These are phyloP conservation scores for Scytalidium sp. DNA, from an alignment of 2,329 filamentous ascomycete species.

Conservation along the genomic window DNA sequence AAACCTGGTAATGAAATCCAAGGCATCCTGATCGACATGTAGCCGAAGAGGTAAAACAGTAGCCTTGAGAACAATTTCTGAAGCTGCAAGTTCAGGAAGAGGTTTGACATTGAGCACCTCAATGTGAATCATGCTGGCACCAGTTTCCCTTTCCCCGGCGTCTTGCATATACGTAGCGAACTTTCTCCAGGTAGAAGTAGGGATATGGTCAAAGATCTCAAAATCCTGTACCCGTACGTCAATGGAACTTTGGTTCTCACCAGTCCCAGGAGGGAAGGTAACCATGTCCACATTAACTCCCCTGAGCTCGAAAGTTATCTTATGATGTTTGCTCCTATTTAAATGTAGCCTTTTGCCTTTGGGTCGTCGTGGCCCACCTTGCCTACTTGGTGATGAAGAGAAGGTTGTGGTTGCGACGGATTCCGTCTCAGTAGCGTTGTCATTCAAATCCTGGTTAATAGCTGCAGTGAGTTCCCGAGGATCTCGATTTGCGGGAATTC, in stretches of 20 bases:
- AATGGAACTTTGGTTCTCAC: constrained; percentile 83
- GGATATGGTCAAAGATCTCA: constrained; percentile 90
- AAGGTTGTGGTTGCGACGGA: constrained; percentile 77
- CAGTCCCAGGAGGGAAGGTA: constrained; percentile 70
- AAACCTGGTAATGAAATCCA: constrained; percentile 96
- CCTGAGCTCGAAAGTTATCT: constrained; percentile 90
- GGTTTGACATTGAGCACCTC: constrained; percentile 88
- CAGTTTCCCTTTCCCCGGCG: constrained; percentile 80
- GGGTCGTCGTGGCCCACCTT: constrained; percentile 30
- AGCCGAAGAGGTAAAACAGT: constrained; percentile 80
- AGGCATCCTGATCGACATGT: constrained; percentile 94
- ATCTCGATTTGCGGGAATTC: constrained; percentile 81
- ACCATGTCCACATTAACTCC: constrained; percentile 82
- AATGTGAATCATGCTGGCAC: constrained; percentile 84
- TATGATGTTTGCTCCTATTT: constrained; percentile 83
- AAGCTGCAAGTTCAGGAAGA: constrained; percentile 76
- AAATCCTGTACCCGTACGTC: constrained; percentile 80
- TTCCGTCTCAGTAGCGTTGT: constrained; percentile 83
- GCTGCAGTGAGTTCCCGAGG: constrained; percentile 76
- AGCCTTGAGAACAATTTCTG: constrained; percentile 81
- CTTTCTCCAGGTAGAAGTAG: constrained; percentile 96
- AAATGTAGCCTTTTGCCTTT: constrained; percentile 66
- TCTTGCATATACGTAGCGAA: constrained; percentile 93
- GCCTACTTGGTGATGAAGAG: constrained; percentile 54
- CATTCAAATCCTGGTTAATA: constrained; percentile 87